These are phyloP conservation scores for Diatrype stigma DNA, from an alignment of 2,329 filamentous ascomycete species.

Conservation along the genomic window DNA sequence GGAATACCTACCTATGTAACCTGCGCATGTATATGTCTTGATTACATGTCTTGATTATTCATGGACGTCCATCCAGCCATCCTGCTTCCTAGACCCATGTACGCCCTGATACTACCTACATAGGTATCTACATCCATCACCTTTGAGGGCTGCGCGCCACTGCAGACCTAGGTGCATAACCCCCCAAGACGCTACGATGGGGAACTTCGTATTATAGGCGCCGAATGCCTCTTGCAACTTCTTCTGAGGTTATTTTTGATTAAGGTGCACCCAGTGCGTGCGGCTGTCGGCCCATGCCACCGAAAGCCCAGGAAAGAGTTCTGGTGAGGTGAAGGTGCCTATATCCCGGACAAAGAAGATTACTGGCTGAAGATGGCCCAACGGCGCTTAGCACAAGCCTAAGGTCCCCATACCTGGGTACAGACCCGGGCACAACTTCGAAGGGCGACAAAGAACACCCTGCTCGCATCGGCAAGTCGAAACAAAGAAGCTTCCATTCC, in stretches of 20 bases:
- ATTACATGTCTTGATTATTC: too few relatives aligned
- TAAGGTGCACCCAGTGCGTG: background rate
- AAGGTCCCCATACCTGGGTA: background rate
- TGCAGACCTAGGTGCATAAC: too few relatives aligned
- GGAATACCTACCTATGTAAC: too few relatives aligned
- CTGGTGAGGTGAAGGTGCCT: slow-evolving; percentile 7
- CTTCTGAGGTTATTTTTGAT: background rate
- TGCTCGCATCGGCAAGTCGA: slow-evolving; percentile 10
- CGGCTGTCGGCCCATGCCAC: background rate
- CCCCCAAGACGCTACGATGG: background rate
- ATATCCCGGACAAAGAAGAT: slow-evolving; percentile 14
- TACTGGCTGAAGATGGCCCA: slow-evolving; percentile 21
- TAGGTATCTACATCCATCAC: too few relatives aligned
- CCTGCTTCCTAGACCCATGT: too few relatives aligned
- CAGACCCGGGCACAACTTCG: slow-evolving; percentile 20
- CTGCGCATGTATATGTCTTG: too few relatives aligned
- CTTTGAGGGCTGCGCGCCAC: too few relatives aligned
- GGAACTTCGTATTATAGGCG: too few relatives aligned
- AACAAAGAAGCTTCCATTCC: slow-evolving; percentile 17
- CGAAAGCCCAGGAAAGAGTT: slow-evolving; percentile 6
- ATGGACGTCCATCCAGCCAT: too few relatives aligned
- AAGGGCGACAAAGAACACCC: slow-evolving; percentile 21
- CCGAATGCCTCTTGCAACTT: too few relatives aligned
- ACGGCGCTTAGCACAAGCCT: slow-evolving; percentile 22
- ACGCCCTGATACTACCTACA: too few relatives aligned